phyloP scores from a whole-genome alignment of 495 filamentous ascomycete genomes.

The Darksidea phi region DNA sequence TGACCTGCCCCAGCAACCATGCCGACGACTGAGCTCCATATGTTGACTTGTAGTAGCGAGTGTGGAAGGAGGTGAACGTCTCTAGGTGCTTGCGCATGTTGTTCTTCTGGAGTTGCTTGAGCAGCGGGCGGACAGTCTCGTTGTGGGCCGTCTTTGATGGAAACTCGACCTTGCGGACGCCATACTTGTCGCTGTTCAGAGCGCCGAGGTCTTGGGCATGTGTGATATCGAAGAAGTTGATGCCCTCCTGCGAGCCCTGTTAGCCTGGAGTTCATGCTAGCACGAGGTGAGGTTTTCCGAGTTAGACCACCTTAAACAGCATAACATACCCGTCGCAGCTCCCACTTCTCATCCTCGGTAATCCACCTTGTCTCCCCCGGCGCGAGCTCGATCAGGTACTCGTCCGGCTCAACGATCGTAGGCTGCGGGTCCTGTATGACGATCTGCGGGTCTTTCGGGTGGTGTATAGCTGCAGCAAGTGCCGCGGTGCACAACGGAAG shows the following conservation, averaged over 20 bases:
- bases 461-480: slow-evolving; percentile 21
- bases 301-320: not conserved
- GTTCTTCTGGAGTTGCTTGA: slow-evolving; percentile 66
- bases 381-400: slow-evolving; percentile 79
- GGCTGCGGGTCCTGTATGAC: slow-evolving; percentile 25
- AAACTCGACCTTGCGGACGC: slow-evolving; percentile 54
- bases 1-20: slow-evolving; percentile 80
- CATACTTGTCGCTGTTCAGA: slow-evolving; percentile 36
- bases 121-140: slow-evolving; percentile 63
- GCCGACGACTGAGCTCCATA: slow-evolving; percentile 82
- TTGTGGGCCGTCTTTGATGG: slow-evolving; percentile 66
- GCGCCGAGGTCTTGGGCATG: slow-evolving; percentile 60
- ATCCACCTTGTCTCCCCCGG: slow-evolving; percentile 84
- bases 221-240: slow-evolving; percentile 95
- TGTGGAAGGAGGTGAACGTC: slow-evolving; percentile 73
- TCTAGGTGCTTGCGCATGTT: slow-evolving; percentile 69
- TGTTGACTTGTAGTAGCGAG: slow-evolving; percentile 83
- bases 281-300: slow-evolving; percentile 1
- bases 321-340: slow-evolving; percentile 71
- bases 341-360: slow-evolving; percentile 94
- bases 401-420: slow-evolving; percentile 42
- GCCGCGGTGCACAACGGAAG: slow-evolving; percentile 26
- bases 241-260: slow-evolving; percentile 60
- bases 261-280: slow-evolving; percentile 13
- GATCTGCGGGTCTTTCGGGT: slow-evolving; percentile 22